A percentile compares a stretch with the other conserved stretches of the same genome.
These are phyloP conservation scores for Populus tremula DNA, from an alignment of 345 rosid species.

Conservation along the genomic window DNA sequence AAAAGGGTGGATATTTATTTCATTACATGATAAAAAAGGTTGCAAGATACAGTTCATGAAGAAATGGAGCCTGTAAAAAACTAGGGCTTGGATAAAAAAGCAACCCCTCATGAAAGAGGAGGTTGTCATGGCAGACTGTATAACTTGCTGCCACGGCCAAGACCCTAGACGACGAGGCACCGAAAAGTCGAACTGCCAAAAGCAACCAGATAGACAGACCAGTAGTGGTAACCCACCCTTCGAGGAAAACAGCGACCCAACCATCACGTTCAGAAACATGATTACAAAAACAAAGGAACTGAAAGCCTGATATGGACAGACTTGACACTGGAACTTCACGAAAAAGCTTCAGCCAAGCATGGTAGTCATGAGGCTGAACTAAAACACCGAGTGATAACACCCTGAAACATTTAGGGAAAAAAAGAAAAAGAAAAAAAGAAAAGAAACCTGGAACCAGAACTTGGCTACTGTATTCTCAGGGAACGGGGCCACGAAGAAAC, in stretches of 20 bases:
- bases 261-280: conserved; percentile 29
- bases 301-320: conserved; percentile 19
- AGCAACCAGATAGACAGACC: conserved; percentile 20
- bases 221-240: conserved; percentile 14
- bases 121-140: conserved; percentile 42
- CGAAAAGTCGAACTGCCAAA: conserved; percentile 17
- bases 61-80: conserved; percentile 32
- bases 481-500: conserved; percentile 34
- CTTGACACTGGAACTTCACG: conserved; percentile 6
- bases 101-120: conserved; percentile 11
- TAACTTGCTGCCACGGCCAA: conserved; percentile 46
- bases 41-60: conserved; percentile 30
- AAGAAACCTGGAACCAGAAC: conserved; percentile 31
- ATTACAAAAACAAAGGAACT: conserved; percentile 29
- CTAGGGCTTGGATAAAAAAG: conserved; percentile 35
- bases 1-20: conserved; percentile 25
- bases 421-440: conserved; percentile 12
- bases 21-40: conserved; percentile 23
- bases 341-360: conserved; percentile 22
- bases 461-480: conserved; percentile 52
- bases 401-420: conserved; percentile 27
- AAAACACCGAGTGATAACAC: conserved; percentile 38
- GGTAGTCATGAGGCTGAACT: conserved; percentile 22
- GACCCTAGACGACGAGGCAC: conserved; percentile 36
- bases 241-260: conserved; percentile 32